Base-by-base conservation (phyloP, 345 rosid species). In the Dimocarpus longan region DNA sequence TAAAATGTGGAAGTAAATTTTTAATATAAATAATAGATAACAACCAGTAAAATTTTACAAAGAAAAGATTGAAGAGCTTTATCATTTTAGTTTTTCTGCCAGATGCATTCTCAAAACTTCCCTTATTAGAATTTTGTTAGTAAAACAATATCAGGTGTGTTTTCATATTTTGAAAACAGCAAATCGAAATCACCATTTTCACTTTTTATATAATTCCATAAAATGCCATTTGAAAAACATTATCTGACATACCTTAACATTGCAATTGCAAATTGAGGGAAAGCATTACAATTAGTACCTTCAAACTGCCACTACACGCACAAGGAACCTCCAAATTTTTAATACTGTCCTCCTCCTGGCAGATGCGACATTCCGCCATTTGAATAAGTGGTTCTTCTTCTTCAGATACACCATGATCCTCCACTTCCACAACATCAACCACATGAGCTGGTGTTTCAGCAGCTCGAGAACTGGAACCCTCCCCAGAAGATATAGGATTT, bases 301-400 rank as follows among this genome's bases (percentile, higher is more conserved):
- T 95, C 88, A 95, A 87, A 85, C 99, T 95, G 54, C 99, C 99
- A 74, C 90, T 88, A 82, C 99, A 95, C 60, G 91, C 90, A 89
- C 99, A 95, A 64, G 99, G 99, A 76, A 88, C 80, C 82, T 95
- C 99, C 79, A 95, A 81, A 83, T 91, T 92, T 81, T 82, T 87
- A 70, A 87, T 62, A 50, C 78, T 83, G 71, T 93, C 99, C 84
- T 95, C 99, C 88, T 95, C 99, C 87, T 95, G 99, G 82, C 99
- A 95, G 76, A 95, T 95, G 74, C 99, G 97, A 66, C 99, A 95
- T 80, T 95, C 99, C 37, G 87, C 92, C 15, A 65, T 86, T 78
- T 89, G 93, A 71, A 95, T 87, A 82, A 95, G 88, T 56, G 97
- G 99, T 60, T 91, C 91, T 78, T 86, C 90, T 60, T 86, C 87